phyloP scores from a whole-genome alignment of 2,329 filamentous ascomycete genomes.

The Botrytis pseudocinerea region DNA sequence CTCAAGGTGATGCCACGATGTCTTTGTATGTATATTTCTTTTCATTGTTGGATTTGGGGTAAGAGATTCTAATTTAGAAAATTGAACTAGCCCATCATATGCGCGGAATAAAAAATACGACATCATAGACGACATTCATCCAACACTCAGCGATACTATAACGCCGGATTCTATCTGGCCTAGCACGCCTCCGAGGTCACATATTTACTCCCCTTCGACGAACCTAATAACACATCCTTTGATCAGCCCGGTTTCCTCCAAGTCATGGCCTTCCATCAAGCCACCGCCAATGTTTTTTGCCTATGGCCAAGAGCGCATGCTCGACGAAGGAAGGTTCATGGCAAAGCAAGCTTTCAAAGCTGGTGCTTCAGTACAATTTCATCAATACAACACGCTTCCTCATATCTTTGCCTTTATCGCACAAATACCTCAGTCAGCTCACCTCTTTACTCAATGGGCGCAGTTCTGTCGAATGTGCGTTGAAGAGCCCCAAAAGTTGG shows the following conservation, averaged over 20 bases:
- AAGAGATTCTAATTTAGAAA: neutral
- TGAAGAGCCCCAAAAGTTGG: neutral
- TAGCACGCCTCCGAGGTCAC: neutral
- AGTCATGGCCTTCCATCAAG: neutral
- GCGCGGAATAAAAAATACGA: neutral
- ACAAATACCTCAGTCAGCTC: neutral
- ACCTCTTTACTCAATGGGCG: neutral
- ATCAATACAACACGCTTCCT: neutral
- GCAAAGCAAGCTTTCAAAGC: slow-evolving; percentile 9
- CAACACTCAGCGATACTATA: neutral
- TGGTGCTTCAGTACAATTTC: slow-evolving; percentile 6
- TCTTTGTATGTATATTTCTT: slow-evolving; percentile 3
- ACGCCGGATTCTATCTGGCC: neutral
- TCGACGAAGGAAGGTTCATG: slow-evolving; percentile 11
- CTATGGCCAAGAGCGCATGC: slow-evolving; percentile 7
- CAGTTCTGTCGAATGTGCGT: neutral
- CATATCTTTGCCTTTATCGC: slow-evolving; percentile 4
- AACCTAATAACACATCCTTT: neutral
- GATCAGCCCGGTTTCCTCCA: neutral
- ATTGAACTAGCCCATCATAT: neutral
- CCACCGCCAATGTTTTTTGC: slow-evolving; percentile 18
- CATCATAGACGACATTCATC: neutral
- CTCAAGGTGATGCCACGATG: neutral
- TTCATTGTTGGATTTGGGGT: neutral
- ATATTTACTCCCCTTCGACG: neutral